These are phyloP conservation scores for Boletellus emodensis DNA, from an alignment of 768 basidiomycete species.

Conservation along the genomic window DNA sequence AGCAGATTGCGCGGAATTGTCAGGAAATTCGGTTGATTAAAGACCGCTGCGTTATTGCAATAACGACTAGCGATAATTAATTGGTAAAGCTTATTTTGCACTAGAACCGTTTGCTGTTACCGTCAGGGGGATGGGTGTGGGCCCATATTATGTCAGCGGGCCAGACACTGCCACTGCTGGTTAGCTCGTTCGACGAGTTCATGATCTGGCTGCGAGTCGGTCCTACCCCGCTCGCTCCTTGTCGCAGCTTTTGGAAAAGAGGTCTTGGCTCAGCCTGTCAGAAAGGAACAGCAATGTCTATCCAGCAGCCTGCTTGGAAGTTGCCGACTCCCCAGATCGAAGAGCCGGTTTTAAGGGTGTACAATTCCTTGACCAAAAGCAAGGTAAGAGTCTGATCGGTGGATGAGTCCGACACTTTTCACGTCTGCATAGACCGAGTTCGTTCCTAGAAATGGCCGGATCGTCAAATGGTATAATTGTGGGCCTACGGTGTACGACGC, in stretches of 20 bases:
- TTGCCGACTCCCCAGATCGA: slow-evolving; percentile 35
- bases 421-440: slow-evolving; percentile 63
- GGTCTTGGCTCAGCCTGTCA: slow-evolving; percentile 3
- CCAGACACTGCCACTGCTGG: not conserved
- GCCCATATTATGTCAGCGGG: slow-evolving; percentile 22
- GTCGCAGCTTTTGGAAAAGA: slow-evolving; percentile 6
- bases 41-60: too few species aligned
- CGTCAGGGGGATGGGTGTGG: too few species aligned
- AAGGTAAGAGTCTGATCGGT: slow-evolving; percentile 57
- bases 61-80: not conserved
- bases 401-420: slow-evolving; percentile 7
- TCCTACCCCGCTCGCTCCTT: slow-evolving; percentile 1
- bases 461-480: slow-evolving; percentile 99
- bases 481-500: slow-evolving; percentile 99
- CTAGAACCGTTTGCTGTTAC: too few species aligned
- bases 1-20: not conserved
- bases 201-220: slow-evolving; percentile 25
- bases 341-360: slow-evolving; percentile 63
- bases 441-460: slow-evolving; percentile 59
- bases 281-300: slow-evolving; percentile 41
- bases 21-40: too few species aligned
- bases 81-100: not conserved
- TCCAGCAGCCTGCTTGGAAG: slow-evolving; percentile 54
- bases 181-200: not conserved
- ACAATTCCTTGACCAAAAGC: slow-evolving; percentile 87